A percentile compares a stretch with the other conserved stretches of the same genome.
Conservation (phyloP, 1,284 basidiomycete species). For the Leccinum insolens region DNA sequence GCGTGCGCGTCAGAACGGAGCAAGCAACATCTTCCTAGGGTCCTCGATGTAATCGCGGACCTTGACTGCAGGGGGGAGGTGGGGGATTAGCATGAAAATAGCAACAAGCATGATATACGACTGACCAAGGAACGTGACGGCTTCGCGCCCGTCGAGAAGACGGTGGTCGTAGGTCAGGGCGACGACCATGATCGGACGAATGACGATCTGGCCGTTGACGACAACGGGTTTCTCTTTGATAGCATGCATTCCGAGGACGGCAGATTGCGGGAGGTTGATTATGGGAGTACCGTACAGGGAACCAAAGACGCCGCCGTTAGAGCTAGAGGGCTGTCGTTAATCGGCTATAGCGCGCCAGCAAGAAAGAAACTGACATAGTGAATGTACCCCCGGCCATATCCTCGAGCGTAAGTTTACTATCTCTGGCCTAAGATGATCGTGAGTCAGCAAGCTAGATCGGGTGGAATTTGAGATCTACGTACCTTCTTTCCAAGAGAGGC, state of each 20-base stretch:
- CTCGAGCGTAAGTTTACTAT: constrained; percentile 94
- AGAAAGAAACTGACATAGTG: constrained; percentile 75
- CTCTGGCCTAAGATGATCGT: constrained; percentile 68
- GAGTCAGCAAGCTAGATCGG: constrained; percentile 11
- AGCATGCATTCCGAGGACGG: constrained; percentile 95
- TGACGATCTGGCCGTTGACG: constrained; percentile 92
- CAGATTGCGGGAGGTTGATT: constrained; percentile 96
- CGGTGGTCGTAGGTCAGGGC: constrained; percentile 97
- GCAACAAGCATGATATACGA: constrained; percentile 17
- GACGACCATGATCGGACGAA: constrained; percentile 96
- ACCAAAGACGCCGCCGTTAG: constrained; percentile 98
- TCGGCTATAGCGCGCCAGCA: neutral
- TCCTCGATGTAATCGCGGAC: constrained; percentile 61
- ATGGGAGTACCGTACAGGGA: constrained; percentile 97
- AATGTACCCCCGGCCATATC: constrained; percentile 98
- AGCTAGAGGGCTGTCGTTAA: constrained; percentile 50
- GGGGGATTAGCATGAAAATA: constrained; percentile 13
- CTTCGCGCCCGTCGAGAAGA: constrained; percentile 94
- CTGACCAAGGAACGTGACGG: constrained; percentile 95
- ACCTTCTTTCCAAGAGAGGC: constrained; percentile 88
- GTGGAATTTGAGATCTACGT: constrained; percentile 21
- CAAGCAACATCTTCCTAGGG: constrained; percentile 59
- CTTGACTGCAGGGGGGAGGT: constrained; percentile 54
- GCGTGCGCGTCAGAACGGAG: constrained; percentile 23
- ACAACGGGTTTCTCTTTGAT: constrained; percentile 96